Evolutionary conservation across 768 basidiomycete genomes (phyloP).

Genomic region (Agrocybe chaxingu): DNA sequence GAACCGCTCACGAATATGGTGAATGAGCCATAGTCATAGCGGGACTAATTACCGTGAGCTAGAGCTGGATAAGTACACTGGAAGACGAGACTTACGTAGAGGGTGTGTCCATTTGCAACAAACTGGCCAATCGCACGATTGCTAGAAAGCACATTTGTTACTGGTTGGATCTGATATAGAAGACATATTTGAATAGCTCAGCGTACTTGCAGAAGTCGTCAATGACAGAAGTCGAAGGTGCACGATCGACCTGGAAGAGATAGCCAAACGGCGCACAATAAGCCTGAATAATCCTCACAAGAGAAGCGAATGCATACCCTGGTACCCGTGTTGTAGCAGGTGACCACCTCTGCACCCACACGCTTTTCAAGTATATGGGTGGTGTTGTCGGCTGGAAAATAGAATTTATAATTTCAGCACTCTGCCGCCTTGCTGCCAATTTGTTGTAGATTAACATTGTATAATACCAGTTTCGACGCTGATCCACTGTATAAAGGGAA

Average conservation of each 20-base stretch:
- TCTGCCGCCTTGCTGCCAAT: too few relatives aligned
- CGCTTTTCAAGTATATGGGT: too few relatives aligned
- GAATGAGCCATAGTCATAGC: slow-evolving; percentile 5
- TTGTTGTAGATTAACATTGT: too few relatives aligned
- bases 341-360: background rate
- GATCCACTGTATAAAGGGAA: too few relatives aligned
- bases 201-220: background rate
- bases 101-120: background rate
- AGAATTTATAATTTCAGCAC: too few relatives aligned
- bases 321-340: background rate
- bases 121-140: slow-evolving; percentile 1
- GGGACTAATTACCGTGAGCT: background rate
- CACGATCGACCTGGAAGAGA: slow-evolving; percentile 1
- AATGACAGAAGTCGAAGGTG: background rate
- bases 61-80: background rate
- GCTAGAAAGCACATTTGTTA: background rate
- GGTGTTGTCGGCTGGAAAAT: too few relatives aligned
- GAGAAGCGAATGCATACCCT: background rate
- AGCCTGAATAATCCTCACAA: too few relatives aligned
- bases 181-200: background rate
- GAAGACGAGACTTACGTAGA: background rate
- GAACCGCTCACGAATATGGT: background rate
- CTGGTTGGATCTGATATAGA: background rate
- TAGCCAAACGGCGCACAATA: too few relatives aligned
- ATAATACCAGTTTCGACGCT: too few relatives aligned